These are phyloP conservation scores for Ophiocordyceps polyrhachis-furcata DNA, from an alignment of 2,329 filamentous ascomycete species.

Conservation along the genomic window DNA sequence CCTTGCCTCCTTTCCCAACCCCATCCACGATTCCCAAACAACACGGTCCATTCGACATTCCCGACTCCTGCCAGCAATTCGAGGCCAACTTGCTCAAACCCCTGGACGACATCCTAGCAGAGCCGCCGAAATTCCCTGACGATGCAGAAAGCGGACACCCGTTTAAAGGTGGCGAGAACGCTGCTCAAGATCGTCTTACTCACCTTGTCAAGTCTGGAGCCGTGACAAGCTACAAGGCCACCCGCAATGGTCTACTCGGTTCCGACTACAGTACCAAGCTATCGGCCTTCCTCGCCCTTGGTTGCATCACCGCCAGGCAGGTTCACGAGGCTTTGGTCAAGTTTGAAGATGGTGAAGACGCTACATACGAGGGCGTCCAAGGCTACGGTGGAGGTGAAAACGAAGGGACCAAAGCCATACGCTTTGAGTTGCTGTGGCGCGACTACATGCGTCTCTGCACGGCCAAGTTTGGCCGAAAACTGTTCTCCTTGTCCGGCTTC, in stretches of 20 bases:
- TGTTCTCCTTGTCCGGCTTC: conserved; percentile 51
- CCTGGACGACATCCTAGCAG: conserved; percentile 28
- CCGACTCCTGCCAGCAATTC: conserved; percentile 32
- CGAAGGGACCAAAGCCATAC: conserved; percentile 47
- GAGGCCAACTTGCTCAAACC: conserved; percentile 38
- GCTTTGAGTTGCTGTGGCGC: conserved; percentile 59
- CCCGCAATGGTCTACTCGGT: conserved; percentile 53
- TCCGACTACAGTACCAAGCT: conserved; percentile 58
- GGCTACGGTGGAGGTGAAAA: conserved; percentile 57
- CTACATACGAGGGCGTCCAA: conserved; percentile 17
- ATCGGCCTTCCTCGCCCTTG: conserved; percentile 53
- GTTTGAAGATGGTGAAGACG: conserved; percentile 46
- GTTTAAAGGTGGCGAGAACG: conserved; percentile 47
- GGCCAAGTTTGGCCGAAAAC: conserved; percentile 44
- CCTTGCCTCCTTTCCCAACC: conserved; percentile 39
- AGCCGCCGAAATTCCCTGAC: conserved; percentile 33
- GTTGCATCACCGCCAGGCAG: conserved; percentile 54
- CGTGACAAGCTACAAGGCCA: conserved; percentile 47
- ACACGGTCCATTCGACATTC: conserved; percentile 42
- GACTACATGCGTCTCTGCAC: conserved; percentile 68
- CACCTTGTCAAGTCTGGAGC: conserved; percentile 42
- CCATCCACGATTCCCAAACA: conserved; percentile 34
- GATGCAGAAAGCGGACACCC: conserved; percentile 41
- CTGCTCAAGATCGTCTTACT: conserved; percentile 36
- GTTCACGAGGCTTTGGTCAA: conserved; percentile 47